Percentiles rank a stretch among this genome's conserved stretches.
phyloP scores from a whole-genome alignment of 1,284 basidiomycete species.

The Tetrapyrgos nigripes region DNA sequence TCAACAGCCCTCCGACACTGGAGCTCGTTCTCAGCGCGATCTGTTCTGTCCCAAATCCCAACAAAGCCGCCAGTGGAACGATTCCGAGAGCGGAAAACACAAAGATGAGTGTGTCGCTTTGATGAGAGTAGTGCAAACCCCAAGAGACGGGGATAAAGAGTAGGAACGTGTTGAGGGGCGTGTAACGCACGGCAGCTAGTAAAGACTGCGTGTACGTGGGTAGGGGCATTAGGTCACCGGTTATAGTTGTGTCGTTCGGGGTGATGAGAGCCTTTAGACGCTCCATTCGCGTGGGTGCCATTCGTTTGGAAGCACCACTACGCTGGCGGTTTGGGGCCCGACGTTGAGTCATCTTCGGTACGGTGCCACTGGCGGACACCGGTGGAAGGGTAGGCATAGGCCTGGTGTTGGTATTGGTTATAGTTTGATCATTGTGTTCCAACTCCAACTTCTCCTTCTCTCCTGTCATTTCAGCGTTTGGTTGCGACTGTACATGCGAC shows the following conservation, averaged over 20 bases:
- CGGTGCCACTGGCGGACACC: neutral
- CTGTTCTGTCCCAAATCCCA: slow-evolving; percentile 73
- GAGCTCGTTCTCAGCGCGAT: slow-evolving; percentile 62
- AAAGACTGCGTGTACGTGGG: slow-evolving; percentile 45
- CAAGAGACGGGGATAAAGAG: slow-evolving; percentile 62
- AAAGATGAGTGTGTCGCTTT: slow-evolving; percentile 58
- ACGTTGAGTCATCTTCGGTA: neutral
- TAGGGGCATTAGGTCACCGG: slow-evolving; percentile 39
- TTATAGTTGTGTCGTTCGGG: slow-evolving; percentile 35
- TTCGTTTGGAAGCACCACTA: neutral
- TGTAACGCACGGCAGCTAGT: slow-evolving; percentile 44
- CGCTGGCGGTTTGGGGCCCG: neutral
- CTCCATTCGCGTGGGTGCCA: neutral
- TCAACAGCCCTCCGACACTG: slow-evolving; percentile 64
- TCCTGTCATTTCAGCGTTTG: slow-evolving; percentile 37
- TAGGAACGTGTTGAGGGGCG: slow-evolving; percentile 53
- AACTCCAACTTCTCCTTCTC: slow-evolving; percentile 6
- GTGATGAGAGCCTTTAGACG: slow-evolving; percentile 43
- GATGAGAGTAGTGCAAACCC: slow-evolving; percentile 61
- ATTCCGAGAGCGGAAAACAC: slow-evolving; percentile 55
- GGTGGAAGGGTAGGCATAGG: neutral
- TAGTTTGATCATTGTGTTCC: neutral
- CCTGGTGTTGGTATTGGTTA: neutral
- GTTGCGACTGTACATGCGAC: slow-evolving; percentile 20
- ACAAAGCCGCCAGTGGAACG: slow-evolving; percentile 59